Evolutionary conservation across 257 asterid genomes (phyloP), one percentile per base, ranked within the genome.

Genomic region (Solanum pimpinellifolium): DNA sequence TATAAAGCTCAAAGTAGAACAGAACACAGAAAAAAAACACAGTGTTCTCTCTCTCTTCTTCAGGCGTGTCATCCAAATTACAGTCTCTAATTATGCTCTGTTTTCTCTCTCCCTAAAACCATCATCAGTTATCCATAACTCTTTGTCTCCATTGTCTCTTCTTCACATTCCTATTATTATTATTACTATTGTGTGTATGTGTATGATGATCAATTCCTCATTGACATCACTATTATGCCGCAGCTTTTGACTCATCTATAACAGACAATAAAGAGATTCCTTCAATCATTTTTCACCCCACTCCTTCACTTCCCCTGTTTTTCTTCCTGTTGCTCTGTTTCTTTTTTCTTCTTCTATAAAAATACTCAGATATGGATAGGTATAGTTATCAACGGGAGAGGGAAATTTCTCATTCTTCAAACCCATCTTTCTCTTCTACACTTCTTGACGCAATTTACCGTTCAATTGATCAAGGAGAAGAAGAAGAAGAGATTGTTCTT

Each of bases 361-460:
- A 70, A 44, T 11, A 73, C 83, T 78, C 47, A 89, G 77, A 74
- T 85, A 92, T 92, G 92, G 93, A 90, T 52, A 88, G 86, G 84
- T 88, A 87, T 86, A 83, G 72, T 81, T 89, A 85, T 81, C 83
- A 86, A 82, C 62, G 80, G 59, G 87, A 87, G 39, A 56, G 89
- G 35, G 39, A 77, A 66, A 39, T 37, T 41, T 62, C 92, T 27
- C 66, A 62, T 46, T 39, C 78, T 39, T 81, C 85, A 4, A 88
- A 89, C 27, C 96, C 98, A 1, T 96, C 99, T 4, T 96, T 94
- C 83, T 96, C 98, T 25, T 96, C 99, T 1, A 89, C 96, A 2
- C 92, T 95, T 3, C 97, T 95, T 14, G 98, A 95, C 87, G 91
- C 95, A 11, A 93, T 95, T 86, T 95, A 95, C 47, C 94, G 97